Evolutionary conservation across 1,284 basidiomycete species (phyloP), one percentile per base, ranked within the genome.

Genomic region (Quambalaria eucalypti): DNA sequence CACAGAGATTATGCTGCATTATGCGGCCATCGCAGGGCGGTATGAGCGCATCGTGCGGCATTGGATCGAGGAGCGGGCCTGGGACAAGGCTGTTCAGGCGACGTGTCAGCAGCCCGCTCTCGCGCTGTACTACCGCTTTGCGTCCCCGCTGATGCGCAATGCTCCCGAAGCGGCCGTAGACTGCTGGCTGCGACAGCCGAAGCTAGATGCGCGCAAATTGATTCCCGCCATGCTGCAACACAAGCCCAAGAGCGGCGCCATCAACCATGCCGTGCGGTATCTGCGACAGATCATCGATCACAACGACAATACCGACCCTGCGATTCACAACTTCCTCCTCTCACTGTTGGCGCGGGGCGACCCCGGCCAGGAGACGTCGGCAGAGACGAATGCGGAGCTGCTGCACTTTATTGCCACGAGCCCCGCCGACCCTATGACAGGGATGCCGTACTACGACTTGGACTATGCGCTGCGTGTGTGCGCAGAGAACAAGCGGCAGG

Each of bases 401-500:
- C 79, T 96, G 23, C 84, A 85, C 25, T 97, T 95, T 79, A 82
- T 99, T 36, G 83, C 84, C n/a, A 83, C 83, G 0, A 90, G 88
- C 1, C 82, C 84, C 19, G 29, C 57, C 2, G 85, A 96, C 73
- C 86, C 90, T 1, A 74, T 87, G 23, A 88, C 88, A 0, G 84
- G 84, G 2, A 85, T 85, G 70, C 92, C 93, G 1, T 95, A 90
- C 76, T 98, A 91, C 73, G 93, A 98, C 68, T 82, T 98, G 36
- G 92, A 98, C 78, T 98, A 97, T 73, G 95, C 93, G 0, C 76
- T 99, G 56, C 84, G 95, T 8, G 78, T 95, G 46, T 98, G 92
- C 79, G 82, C 84, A 61, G 58, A 65, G 16, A 81, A 86, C 40
- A 84, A 85, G 4, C 81, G 88, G 48, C 88, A 84, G 28, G 88